Conservation (phyloP, 2,329 filamentous ascomycete species). For the Chalaropsis thielavioides region DNA sequence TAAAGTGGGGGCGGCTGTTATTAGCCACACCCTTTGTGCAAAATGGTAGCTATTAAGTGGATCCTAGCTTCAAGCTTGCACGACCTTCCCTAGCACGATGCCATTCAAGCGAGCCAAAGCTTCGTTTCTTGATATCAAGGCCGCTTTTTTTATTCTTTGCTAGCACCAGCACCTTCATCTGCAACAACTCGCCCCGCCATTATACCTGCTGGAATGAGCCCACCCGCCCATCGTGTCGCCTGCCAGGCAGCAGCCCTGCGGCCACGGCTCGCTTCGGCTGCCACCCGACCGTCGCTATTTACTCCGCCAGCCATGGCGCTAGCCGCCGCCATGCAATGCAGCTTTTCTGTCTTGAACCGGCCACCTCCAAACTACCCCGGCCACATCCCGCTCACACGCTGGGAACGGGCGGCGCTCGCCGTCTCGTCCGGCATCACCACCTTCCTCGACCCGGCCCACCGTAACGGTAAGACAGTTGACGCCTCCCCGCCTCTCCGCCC, state of each 20-base stretch:
- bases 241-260: not conserved
- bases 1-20: not conserved
- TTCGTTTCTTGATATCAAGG: too few relatives aligned
- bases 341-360: conserved; percentile 71
- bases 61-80: not conserved
- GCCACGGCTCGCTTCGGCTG: not conserved
- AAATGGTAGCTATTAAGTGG: not conserved
- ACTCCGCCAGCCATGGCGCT: not conserved
- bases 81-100: too few relatives aligned
- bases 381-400: conserved; percentile 70
- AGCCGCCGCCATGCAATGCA: not conserved
- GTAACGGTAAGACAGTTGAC: conserved; percentile 45
- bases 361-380: conserved; percentile 78
- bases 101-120: too few relatives aligned
- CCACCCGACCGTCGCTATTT: not conserved
- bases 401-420: conserved; percentile 62
- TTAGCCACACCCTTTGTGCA: not conserved
- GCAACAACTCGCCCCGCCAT: not conserved
- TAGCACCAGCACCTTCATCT: too few relatives aligned
- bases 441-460: conserved; percentile 54
- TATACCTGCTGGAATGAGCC: not conserved
- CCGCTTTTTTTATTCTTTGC: not conserved
- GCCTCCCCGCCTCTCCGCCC: not conserved
- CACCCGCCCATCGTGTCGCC: not conserved
- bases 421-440: conserved; percentile 49